Evolutionary conservation across 441 rosid genomes (phyloP).

Genomic region (Gossypium trilobum): DNA sequence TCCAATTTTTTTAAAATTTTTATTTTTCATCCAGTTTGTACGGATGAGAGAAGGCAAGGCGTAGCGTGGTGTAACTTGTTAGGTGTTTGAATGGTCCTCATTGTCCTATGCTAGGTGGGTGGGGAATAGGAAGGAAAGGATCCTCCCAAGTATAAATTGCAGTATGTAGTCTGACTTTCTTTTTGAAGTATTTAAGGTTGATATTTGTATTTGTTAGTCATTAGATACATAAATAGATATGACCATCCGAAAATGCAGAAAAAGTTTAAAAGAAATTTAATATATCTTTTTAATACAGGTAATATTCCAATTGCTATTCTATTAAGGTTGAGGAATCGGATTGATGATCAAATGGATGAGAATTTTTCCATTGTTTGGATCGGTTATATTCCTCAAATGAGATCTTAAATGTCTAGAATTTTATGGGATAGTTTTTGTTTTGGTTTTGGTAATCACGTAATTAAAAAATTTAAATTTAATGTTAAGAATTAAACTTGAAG

Average conservation of each 20-base stretch:
- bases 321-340: too few relatives aligned
- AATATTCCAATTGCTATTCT: neutral
- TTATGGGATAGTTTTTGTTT: too few relatives aligned
- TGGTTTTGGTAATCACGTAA: too few relatives aligned
- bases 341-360: too few relatives aligned
- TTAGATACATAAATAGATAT: neutral
- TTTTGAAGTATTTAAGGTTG: neutral
- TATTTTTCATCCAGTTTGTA: conserved; percentile 7
- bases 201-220: neutral
- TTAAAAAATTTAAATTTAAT: too few relatives aligned
- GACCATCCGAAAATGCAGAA: neutral
- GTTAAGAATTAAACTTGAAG: too few relatives aligned
- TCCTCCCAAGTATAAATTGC: neutral
- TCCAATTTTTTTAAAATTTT: neutral
- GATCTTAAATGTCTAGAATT: too few relatives aligned
- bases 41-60: neutral
- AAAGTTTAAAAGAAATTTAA: neutral
- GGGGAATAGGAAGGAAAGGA: neutral
- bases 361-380: too few relatives aligned
- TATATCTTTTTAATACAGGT: neutral
- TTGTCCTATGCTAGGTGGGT: neutral
- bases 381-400: too few relatives aligned
- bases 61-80: neutral
- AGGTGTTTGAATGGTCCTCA: neutral
- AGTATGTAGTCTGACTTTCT: neutral